Evolutionary conservation across 2,329 filamentous ascomycete species (phyloP), one percentile per base, ranked within the genome.

Genomic region (Colletotrichum viniferum): DNA sequence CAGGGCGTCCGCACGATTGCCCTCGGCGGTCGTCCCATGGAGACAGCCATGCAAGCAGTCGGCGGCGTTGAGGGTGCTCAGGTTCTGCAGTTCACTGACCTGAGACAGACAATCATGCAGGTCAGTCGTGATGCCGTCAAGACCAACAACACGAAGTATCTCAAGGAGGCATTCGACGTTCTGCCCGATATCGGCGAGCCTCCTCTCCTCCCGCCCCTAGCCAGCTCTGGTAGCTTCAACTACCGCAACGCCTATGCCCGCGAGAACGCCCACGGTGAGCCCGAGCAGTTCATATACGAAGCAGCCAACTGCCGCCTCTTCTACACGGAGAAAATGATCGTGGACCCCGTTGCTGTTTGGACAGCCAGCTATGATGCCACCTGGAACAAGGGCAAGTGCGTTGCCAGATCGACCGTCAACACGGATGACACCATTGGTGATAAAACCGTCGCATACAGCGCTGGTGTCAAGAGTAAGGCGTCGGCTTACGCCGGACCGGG

Each of bases 41-140:
- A 83, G 4, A 79, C 79, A 4, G 87, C 88, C 3, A 93, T 92
- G 84, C 90, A 92, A 82, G 86, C 85, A 4, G 82, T 93, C 3
- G 91, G 91, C n/a, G 90, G 90, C 16, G 86, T 89, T 13, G 90
- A 91, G 78, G 92, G 92, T 28, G 84, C 85, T 0, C 85, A 88
- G 73, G 80, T 85, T 4, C 71, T 83, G 7, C 73, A 74, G 0
- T 82, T 83, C 63, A 73, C 77, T 7, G 71, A 79, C 1, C 78
- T 83, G n/a, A 76, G 77, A 5, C 58, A 63, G 1, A 65, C 70
- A 24, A 34, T 75, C 14, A 58, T 32, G 38, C 32, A 69, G 14
- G 28, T 64, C 14, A 30, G 56, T 21, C 43, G 21, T 5, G 69
- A 73, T 36, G 28, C 68, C 14, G 61, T 77, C 69, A 66, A 77